These are phyloP conservation scores for Saccharomyces mikatae DNA, from an alignment of 805 yeast genomes.

Conservation along the genomic window DNA sequence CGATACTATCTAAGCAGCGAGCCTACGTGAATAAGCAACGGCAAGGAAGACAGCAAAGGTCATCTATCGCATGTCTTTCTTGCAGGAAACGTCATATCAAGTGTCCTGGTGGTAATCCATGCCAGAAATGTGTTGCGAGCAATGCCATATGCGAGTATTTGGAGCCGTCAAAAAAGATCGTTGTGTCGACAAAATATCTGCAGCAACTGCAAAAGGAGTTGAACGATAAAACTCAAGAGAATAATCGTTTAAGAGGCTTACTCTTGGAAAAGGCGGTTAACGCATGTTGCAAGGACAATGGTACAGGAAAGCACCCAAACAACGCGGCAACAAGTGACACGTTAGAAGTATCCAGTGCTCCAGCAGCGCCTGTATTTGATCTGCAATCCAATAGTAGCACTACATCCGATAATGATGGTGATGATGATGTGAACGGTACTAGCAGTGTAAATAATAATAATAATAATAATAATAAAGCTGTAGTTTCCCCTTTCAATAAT, in stretches of 20 bases:
- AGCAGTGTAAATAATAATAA: neutral
- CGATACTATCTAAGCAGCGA: neutral
- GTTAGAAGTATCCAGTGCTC: neutral
- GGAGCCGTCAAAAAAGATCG: constrained; percentile 64
- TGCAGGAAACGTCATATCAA: constrained; percentile 67
- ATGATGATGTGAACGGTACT: neutral
- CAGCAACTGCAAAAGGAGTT: constrained; percentile 62
- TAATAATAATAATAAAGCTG: too few relatives aligned
- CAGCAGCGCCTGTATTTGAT: neutral
- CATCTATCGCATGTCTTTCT: constrained; percentile 43
- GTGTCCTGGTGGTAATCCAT: constrained; percentile 74
- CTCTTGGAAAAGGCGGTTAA: neutral
- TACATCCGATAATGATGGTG: constrained; percentile 1
- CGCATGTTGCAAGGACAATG: neutral
- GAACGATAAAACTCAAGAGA: constrained; percentile 56
- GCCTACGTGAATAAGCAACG: neutral
- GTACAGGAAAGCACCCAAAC: neutral
- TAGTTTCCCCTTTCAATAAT: neutral
- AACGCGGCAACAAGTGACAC: neutral
- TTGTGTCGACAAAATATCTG: constrained; percentile 63
- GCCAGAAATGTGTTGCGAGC: constrained; percentile 51
- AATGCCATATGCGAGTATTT: constrained; percentile 58
- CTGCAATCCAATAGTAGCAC: constrained; percentile 1
- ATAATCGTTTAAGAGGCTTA: constrained; percentile 32
- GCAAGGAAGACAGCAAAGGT: constrained; percentile 12